Evolutionary conservation across 1,284 basidiomycete species (phyloP).

Genomic region (Hypsizygus ulmarius): DNA sequence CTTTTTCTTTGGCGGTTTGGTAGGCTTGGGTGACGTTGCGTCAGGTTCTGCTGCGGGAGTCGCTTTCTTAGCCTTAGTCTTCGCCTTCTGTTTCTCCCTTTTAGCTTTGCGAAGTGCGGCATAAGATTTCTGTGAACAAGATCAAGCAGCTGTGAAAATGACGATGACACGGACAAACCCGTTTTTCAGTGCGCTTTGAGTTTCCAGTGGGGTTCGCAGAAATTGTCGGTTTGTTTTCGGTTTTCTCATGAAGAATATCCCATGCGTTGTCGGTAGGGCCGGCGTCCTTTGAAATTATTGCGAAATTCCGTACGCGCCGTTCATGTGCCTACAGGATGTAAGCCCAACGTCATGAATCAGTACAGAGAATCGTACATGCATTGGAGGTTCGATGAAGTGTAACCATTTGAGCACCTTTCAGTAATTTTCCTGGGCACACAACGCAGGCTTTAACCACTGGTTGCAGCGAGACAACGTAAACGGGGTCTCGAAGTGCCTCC

Average conservation of each 20-base stretch:
- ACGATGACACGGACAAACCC: constrained; percentile 34
- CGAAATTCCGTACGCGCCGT: constrained; percentile 55
- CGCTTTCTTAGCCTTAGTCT: constrained; percentile 26
- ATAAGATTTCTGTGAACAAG: constrained; percentile 37
- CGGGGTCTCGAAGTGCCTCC: constrained; percentile 60
- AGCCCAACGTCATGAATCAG: constrained; percentile 14
- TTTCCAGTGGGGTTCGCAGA: constrained; percentile 17
- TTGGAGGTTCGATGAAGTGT: constrained; percentile 62
- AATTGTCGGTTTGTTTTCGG: constrained; percentile 26
- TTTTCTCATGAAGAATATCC: constrained; percentile 38
- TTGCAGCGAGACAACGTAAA: constrained; percentile 57
- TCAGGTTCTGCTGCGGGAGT: constrained; percentile 15
- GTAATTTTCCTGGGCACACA: constrained; percentile 70
- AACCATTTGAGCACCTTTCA: constrained; percentile 66
- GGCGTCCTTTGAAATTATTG: constrained; percentile 34
- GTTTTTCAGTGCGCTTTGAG: constrained; percentile 60
- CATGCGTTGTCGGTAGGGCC: constrained; percentile 46
- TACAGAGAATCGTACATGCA: constrained; percentile 48
- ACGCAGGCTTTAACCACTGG: constrained; percentile 60
- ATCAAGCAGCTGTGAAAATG: constrained; percentile 4
- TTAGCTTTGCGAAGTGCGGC: constrained; percentile 27
- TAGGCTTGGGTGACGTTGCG: background rate
- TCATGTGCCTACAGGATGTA: constrained; percentile 51
- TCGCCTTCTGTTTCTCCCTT: constrained; percentile 33
- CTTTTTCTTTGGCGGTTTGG: constrained; percentile 19